These are phyloP conservation scores for Lecanoromycetidae sp. DNA, from an alignment of 2,329 filamentous ascomycete species.

Conservation along the genomic window DNA sequence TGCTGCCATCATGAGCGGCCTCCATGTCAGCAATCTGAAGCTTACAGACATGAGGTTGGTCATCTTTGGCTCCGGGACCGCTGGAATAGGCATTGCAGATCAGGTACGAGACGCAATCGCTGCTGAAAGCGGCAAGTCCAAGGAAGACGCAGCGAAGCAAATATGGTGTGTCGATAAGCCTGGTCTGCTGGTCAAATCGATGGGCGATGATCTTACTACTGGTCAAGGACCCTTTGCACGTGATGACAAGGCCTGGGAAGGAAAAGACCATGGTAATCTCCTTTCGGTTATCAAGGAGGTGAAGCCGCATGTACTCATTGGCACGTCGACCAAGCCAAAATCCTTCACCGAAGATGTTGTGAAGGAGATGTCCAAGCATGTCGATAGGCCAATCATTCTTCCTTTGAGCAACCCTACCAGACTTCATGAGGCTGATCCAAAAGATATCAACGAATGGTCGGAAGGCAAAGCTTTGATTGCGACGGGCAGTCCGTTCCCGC, in stretches of 20 bases:
- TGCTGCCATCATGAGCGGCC: conserved; percentile 64
- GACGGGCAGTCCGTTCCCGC: conserved; percentile 70
- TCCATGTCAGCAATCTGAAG: conserved; percentile 55
- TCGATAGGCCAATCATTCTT: conserved; percentile 62
- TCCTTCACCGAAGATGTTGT: conserved; percentile 66
- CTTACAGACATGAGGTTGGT: conserved; percentile 59
- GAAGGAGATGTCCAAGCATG: conserved; percentile 61
- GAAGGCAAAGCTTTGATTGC: conserved; percentile 65
- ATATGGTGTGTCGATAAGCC: conserved; percentile 80
- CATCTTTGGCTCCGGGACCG: conserved; percentile 69
- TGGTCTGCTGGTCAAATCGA: conserved; percentile 57
- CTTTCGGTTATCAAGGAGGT: conserved; percentile 56
- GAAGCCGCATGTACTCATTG: conserved; percentile 70
- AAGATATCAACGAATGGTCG: conserved; percentile 68
- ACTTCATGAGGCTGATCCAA: conserved; percentile 68
- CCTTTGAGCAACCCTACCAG: conserved; percentile 77
- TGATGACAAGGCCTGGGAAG: conserved; percentile 50
- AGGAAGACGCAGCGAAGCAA: conserved; percentile 63
- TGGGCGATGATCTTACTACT: conserved; percentile 48
- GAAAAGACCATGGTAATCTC: conserved; percentile 45
- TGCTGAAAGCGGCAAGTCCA: conserved; percentile 51
- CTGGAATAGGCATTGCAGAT: conserved; percentile 75
- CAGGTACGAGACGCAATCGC: conserved; percentile 71
- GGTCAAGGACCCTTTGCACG: conserved; percentile 59
- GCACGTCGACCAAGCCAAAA: conserved; percentile 66